Evolutionary conservation across 805 yeast species (phyloP).

Genomic region (Ogataea siamensis): DNA sequence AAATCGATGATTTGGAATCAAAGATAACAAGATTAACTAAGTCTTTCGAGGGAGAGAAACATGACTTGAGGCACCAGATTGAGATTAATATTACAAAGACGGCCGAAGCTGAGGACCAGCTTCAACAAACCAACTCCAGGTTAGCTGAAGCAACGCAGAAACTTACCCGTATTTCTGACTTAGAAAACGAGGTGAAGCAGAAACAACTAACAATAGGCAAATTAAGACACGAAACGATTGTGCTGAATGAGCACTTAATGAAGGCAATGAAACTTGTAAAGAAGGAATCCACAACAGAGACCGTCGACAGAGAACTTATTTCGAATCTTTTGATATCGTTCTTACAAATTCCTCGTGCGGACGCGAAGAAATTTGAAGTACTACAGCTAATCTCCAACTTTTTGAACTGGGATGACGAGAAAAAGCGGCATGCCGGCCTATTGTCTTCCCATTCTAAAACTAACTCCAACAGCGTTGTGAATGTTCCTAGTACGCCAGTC

Average conservation of each 20-base stretch:
- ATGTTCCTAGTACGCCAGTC: constrained; percentile 23
- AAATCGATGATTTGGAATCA: constrained; percentile 17
- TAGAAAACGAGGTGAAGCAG: constrained; percentile 57
- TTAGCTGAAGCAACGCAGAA: constrained; percentile 22
- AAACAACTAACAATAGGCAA: constrained; percentile 84
- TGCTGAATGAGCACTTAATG: constrained; percentile 90
- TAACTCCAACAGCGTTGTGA: constrained; percentile 34
- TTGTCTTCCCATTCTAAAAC: constrained; percentile 29
- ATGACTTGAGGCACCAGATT: constrained; percentile 23
- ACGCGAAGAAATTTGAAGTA: constrained; percentile 91
- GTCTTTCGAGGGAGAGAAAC: constrained; percentile 26
- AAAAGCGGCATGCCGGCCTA: constrained; percentile 74
- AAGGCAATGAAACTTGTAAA: constrained; percentile 85
- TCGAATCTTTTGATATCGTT: constrained; percentile 85
- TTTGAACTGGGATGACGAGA: constrained; percentile 84
- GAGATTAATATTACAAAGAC: constrained; percentile 22
- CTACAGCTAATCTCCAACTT: constrained; percentile 78
- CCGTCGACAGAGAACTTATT: constrained; percentile 84
- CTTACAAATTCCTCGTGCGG: constrained; percentile 85
- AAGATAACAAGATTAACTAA: constrained; percentile 9
- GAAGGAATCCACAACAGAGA: constrained; percentile 68
- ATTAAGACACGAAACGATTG: constrained; percentile 90
- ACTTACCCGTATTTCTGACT: constrained; percentile 32
- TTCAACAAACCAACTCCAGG: constrained; percentile 8
- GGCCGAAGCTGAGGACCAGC: constrained; percentile 23